Evolutionary conservation across 2,329 filamentous ascomycete species (phyloP).

Genomic region (Tolypocladium paradoxum): DNA sequence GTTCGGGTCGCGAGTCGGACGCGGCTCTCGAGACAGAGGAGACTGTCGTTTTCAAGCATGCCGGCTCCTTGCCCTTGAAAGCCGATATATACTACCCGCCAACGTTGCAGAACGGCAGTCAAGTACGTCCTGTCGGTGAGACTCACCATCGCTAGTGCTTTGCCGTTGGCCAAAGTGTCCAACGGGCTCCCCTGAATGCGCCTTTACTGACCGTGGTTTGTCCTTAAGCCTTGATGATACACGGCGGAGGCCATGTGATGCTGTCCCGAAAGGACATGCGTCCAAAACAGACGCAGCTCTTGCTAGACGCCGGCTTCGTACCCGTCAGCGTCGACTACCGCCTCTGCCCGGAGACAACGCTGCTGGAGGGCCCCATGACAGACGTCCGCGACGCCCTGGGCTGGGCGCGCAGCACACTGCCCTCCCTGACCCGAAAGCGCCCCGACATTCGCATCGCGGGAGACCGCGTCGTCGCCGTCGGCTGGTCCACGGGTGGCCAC

Average conservation of each 20-base stretch:
- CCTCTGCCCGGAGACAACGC: constrained; percentile 35
- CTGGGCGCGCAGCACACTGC: constrained; percentile 27
- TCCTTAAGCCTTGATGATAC: constrained; percentile 29
- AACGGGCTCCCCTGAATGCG: no score
- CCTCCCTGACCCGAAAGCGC: background rate
- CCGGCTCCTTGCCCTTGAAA: background rate
- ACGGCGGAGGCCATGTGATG: constrained; percentile 31
- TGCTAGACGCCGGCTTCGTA: constrained; percentile 29
- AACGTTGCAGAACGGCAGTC: no score
- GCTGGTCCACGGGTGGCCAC: constrained; percentile 37
- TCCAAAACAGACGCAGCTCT: constrained; percentile 21
- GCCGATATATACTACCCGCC: background rate
- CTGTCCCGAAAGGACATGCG: constrained; percentile 26
- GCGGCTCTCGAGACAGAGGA: no score
- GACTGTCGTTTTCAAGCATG: no score
- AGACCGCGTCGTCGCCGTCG: constrained; percentile 27
- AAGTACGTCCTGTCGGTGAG: no score
- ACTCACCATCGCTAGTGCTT: no score
- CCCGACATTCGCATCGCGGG: constrained; percentile 8
- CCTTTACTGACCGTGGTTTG: no score
- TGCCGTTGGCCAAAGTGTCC: no score
- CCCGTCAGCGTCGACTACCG: constrained; percentile 39
- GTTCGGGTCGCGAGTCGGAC: no score
- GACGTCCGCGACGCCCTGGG: constrained; percentile 31
- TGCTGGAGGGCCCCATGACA: constrained; percentile 33